These are phyloP conservation scores for Aeschynomene evenia DNA, from an alignment of 306 rosid genomes.

Conservation along the genomic window DNA sequence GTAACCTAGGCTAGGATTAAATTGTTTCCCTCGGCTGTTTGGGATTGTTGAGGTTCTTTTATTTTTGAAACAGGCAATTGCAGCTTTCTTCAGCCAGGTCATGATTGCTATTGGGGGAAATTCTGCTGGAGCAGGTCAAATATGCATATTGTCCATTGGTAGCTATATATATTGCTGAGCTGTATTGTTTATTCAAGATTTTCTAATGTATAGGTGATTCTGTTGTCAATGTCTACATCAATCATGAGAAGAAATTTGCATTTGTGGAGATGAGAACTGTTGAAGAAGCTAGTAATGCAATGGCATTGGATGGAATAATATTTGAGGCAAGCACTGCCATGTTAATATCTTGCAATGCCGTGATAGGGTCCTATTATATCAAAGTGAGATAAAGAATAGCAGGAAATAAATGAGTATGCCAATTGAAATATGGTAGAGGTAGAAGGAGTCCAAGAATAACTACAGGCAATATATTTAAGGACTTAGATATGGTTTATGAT, in stretches of 20 bases:
- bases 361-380: conserved; percentile 31
- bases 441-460: background rate
- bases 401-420: conserved; percentile 11
- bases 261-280: conserved; percentile 92
- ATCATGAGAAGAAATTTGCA: conserved; percentile 88
- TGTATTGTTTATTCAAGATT: conserved; percentile 25
- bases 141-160: background rate
- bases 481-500: background rate
- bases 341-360: conserved; percentile 37
- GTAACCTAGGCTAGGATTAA: background rate
- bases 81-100: conserved; percentile 75
- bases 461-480: background rate
- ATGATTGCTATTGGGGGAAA: conserved; percentile 84
- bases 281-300: conserved; percentile 90
- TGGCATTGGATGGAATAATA: conserved; percentile 84
- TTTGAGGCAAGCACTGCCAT: conserved; percentile 58
- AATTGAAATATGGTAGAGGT: background rate
- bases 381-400: background rate
- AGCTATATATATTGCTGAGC: background rate
- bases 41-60: conserved; percentile 24
- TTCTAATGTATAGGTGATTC: conserved; percentile 64
- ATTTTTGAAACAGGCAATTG: conserved; percentile 55
- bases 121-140: conserved; percentile 67
- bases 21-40: conserved; percentile 15
- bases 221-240: conserved; percentile 81